A percentile compares a stretch with the other conserved stretches of the same genome.
These are phyloP conservation scores for Leptomonas pyrrhocoris DNA, from an alignment of 208 protist species.

Conservation along the genomic window DNA sequence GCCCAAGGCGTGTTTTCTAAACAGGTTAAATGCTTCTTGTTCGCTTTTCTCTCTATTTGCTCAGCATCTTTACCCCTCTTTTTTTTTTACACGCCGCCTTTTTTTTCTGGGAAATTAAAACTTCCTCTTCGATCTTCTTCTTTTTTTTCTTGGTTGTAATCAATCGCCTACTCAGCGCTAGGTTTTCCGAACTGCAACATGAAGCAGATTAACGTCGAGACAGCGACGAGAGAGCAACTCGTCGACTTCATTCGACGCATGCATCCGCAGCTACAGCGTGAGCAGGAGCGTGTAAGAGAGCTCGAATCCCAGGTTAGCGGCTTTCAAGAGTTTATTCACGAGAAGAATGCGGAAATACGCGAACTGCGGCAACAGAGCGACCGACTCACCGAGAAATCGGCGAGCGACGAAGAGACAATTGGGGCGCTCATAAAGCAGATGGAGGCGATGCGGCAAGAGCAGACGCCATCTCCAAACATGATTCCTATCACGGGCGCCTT, in stretches of 20 bases:
- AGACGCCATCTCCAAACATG: not conserved
- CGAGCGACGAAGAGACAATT: slow-evolving; percentile 79
- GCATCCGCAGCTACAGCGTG: slow-evolving; percentile 35
- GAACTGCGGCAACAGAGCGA: slow-evolving; percentile 59
- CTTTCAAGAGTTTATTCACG: slow-evolving; percentile 47
- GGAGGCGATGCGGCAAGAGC: no score
- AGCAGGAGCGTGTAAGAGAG: slow-evolving; percentile 38
- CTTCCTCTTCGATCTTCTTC: not conserved
- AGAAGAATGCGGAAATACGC: slow-evolving; percentile 60
- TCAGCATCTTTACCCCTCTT: no score
- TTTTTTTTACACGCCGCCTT: not conserved
- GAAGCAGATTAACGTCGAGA: slow-evolving; percentile 42
- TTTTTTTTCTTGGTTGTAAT: slow-evolving; percentile 12
- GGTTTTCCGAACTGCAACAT: slow-evolving; percentile 4
- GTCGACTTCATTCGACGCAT: slow-evolving; percentile 61
- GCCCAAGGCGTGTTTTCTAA: no score
- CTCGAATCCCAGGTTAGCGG: slow-evolving; percentile 48
- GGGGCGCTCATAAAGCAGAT: slow-evolving; percentile 62
- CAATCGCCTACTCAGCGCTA: not conserved
- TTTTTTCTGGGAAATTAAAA: not conserved
- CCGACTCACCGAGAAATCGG: slow-evolving; percentile 68
- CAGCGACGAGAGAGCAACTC: slow-evolving; percentile 66
- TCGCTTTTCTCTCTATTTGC: no score
- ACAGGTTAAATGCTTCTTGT: no score
- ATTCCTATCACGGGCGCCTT: not conserved